Base-by-base conservation (phyloP, 1,284 basidiomycete species). In the Leucoagaricus sp. region DNA sequence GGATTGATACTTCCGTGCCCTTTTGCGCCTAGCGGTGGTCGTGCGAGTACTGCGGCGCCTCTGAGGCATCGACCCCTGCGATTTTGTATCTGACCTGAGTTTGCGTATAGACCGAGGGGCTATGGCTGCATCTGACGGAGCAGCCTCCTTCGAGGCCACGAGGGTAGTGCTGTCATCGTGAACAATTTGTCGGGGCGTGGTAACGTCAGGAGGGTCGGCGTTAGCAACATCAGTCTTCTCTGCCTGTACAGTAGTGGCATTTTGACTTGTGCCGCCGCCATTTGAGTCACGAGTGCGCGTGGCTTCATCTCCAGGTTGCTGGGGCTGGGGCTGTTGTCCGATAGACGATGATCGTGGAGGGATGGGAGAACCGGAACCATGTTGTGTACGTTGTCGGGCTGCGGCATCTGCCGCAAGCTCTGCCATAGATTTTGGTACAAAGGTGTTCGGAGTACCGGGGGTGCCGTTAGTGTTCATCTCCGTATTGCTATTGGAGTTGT, bases 331-430 rank as follows among this genome's bases (percentile, higher is more conserved):
- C 21, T 7, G 28, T 31, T 36, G 21, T 46, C 23, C 36, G 23
- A 12, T 23, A 36, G 51, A 26, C 15, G 15, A 28, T 26, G 51
- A 19, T 46, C 44, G 42, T 46, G 42, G 10, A 19, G 21, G 13
- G 40, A 15, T 7, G 4, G 49, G 29, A 8, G 38, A 19, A 13
- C 25, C 48, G 21, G 31, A 38, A 17, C 15, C 12, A 13, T 46
- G 10, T 36, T 17, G 41, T 26, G 33, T 26, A 21, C 17, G 41
- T 38, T 53, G 51, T 28, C 21, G 51, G 21, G 38, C 53, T 21
- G 65, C 68, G 17, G 69, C 70, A 51, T 73, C 79, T 60, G 85
- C 83, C 12, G 86, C 88, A 36, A 91, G 75, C 63, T 89, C 80
- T 25, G 76, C 76, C 85, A 91, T 86, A 15, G 84, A 82, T 69